phyloP scores from a whole-genome alignment of 495 filamentous ascomycete genomes.

The Entonaema liquescens region DNA sequence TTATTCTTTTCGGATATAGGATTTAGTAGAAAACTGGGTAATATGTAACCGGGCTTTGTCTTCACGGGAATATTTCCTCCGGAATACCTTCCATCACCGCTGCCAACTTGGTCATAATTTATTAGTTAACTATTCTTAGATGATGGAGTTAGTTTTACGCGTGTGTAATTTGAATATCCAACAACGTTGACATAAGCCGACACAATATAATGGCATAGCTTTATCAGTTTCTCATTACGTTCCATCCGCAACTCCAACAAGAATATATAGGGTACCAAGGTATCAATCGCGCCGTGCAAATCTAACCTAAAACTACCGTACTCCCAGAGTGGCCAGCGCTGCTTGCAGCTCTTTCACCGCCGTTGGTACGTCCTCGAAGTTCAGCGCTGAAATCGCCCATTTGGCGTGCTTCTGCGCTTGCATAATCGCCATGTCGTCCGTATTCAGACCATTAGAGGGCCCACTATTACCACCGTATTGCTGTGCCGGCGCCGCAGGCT shows the following conservation, averaged over 20 bases:
- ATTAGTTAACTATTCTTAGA: background rate
- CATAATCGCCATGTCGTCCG: slow-evolving; percentile 78
- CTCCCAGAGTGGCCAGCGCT: slow-evolving; percentile 76
- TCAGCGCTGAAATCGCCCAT: slow-evolving; percentile 96
- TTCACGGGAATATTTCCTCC: background rate
- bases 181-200: background rate
- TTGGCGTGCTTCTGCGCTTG: slow-evolving; percentile 93
- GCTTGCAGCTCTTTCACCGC: slow-evolving; percentile 84
- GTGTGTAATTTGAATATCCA: background rate
- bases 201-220: background rate
- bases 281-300: background rate
- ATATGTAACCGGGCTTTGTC: background rate
- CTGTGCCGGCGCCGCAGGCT: slow-evolving; percentile 30
- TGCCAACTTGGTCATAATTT: background rate
- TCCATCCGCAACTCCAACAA: background rate
- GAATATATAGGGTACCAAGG: background rate
- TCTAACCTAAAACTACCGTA: slow-evolving; percentile 29
- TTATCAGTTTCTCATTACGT: background rate
- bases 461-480: slow-evolving; percentile 26
- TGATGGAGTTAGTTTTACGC: background rate
- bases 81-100: background rate
- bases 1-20: background rate
- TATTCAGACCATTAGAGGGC: slow-evolving; percentile 24
- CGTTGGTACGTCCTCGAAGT: slow-evolving; percentile 94
- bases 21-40: background rate